Evolutionary conservation across 371 early-diverging fungal genomes (phyloP).

Genomic region (Mucor circinelloides): DNA sequence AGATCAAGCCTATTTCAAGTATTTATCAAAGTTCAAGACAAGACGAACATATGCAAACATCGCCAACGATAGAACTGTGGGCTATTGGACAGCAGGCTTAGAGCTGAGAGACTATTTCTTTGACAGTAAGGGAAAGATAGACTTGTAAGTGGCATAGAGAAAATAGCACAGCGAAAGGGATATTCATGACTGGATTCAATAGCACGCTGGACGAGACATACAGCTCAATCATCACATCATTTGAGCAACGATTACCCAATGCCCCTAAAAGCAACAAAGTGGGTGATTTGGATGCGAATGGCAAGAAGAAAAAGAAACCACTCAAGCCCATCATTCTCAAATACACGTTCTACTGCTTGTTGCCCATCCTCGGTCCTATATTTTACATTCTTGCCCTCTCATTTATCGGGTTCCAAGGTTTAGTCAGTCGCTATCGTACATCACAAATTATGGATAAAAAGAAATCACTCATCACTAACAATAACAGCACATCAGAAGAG

Average conservation of each 20-base stretch:
- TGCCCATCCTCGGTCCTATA: constrained; percentile 20
- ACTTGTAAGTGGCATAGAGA: constrained; percentile 33
- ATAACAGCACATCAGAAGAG: neutral
- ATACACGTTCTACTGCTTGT: constrained; percentile 2
- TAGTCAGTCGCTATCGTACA: constrained; percentile 32
- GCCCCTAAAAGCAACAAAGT: neutral
- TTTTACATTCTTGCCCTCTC: constrained; percentile 10
- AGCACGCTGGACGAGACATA: constrained; percentile 22
- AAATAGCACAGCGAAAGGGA: too few relatives aligned
- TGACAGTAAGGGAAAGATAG: constrained; percentile 39
- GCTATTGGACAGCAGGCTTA: constrained; percentile 70
- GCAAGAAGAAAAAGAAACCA: neutral
- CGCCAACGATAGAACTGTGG: constrained; percentile 69
- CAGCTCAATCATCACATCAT: constrained; percentile 16
- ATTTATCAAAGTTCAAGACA: constrained; percentile 50
- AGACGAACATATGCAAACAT: constrained; percentile 70
- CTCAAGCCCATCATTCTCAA: neutral
- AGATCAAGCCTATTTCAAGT: constrained; percentile 18
- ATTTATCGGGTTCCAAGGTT: constrained; percentile 32
- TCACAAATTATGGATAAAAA: constrained; percentile 13
- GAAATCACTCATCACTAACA: neutral
- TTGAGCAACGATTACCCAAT: constrained; percentile 6
- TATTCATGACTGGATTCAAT: neutral
- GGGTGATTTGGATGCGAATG: neutral
- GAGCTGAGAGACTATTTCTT: constrained; percentile 53